A percentile compares a stretch with the other conserved stretches of the same genome.
These are phyloP conservation scores for Euphorbia lathyris DNA, from an alignment of 345 rosid species.

Conservation along the genomic window DNA sequence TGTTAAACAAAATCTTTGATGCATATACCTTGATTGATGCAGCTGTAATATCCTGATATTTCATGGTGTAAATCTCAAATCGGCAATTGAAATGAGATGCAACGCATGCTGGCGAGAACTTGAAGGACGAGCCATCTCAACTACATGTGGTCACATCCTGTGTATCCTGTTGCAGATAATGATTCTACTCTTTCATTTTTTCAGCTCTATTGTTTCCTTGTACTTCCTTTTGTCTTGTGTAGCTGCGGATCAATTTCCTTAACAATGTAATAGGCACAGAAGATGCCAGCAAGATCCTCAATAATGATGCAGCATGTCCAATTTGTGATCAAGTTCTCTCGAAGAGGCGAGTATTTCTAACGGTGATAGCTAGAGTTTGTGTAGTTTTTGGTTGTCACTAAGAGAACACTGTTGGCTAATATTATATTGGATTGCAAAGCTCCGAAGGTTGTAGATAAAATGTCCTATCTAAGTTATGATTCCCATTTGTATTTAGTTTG, in stretches of 20 bases:
- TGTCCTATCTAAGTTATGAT: too few species aligned
- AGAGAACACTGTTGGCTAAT: too few species aligned
- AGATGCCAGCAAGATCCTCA: conserved; percentile 88
- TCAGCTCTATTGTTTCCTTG: conserved; percentile 8
- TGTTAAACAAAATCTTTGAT: not conserved
- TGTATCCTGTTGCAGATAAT: conserved; percentile 52
- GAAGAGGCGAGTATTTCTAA: conserved; percentile 51
- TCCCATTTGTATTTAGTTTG: too few species aligned
- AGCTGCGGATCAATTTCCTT: conserved; percentile 35
- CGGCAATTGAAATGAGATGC: conserved; percentile 74
- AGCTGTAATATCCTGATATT: conserved; percentile 8
- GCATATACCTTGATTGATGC: not conserved
- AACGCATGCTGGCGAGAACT: conserved; percentile 94
- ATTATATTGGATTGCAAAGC: too few species aligned
- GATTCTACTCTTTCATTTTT: conserved; percentile 3
- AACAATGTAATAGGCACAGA: conserved; percentile 64
- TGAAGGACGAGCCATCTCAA: conserved; percentile 84
- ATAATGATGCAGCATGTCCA: conserved; percentile 86
- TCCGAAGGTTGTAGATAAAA: too few species aligned
- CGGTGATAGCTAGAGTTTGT: not conserved
- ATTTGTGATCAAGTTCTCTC: conserved; percentile 96
- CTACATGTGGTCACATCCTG: conserved; percentile 87
- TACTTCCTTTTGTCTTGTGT: conserved; percentile 1
- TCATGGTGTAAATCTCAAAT: conserved; percentile 20
- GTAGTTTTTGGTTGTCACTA: not conserved